Conservation (phyloP, 2,329 filamentous ascomycete genomes). For the Penicillium thymicola region DNA sequence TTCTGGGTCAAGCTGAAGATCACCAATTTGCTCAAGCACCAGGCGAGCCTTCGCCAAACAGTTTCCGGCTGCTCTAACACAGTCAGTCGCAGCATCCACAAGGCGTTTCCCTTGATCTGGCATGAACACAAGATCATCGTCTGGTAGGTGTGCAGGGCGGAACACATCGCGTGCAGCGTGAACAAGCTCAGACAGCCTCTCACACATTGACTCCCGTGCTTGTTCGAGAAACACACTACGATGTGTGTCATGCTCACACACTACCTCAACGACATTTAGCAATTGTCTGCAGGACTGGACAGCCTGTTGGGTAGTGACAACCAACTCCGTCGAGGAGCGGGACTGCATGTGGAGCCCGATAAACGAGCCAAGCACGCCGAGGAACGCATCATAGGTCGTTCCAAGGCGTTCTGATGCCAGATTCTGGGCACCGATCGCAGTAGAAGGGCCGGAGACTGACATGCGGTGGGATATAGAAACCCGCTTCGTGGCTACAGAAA, state of each 20-base stretch:
- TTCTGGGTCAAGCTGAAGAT: slow-evolving; percentile 74
- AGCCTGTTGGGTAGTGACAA: slow-evolving; percentile 77
- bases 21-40: slow-evolving; percentile 82
- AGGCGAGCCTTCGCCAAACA: slow-evolving; percentile 83
- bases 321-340: slow-evolving; percentile 80
- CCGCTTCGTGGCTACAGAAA: slow-evolving; percentile 45
- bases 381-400: slow-evolving; percentile 77
- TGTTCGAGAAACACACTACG: slow-evolving; percentile 64
- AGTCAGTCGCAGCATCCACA: slow-evolving; percentile 75
- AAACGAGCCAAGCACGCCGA: slow-evolving; percentile 88
- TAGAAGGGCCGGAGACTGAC: slow-evolving; percentile 68
- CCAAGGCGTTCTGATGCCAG: slow-evolving; percentile 81
- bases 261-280: slow-evolving; percentile 73
- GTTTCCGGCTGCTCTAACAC: slow-evolving; percentile 85
- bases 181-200: slow-evolving; percentile 75
- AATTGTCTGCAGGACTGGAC: slow-evolving; percentile 77
- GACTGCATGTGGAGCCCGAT: slow-evolving; percentile 92
- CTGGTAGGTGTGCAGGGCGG: slow-evolving; percentile 62
- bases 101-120: slow-evolving; percentile 74
- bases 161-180: slow-evolving; percentile 78
- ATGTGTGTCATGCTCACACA: slow-evolving; percentile 72
- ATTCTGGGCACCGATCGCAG: slow-evolving; percentile 62
- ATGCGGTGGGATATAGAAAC: slow-evolving; percentile 66
- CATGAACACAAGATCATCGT: slow-evolving; percentile 73
- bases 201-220: slow-evolving; percentile 72